Percentiles rank a stretch among this genome's conserved stretches.
phyloP scores from a whole-genome alignment of 805 yeast species.

The Candida glaebosa region DNA sequence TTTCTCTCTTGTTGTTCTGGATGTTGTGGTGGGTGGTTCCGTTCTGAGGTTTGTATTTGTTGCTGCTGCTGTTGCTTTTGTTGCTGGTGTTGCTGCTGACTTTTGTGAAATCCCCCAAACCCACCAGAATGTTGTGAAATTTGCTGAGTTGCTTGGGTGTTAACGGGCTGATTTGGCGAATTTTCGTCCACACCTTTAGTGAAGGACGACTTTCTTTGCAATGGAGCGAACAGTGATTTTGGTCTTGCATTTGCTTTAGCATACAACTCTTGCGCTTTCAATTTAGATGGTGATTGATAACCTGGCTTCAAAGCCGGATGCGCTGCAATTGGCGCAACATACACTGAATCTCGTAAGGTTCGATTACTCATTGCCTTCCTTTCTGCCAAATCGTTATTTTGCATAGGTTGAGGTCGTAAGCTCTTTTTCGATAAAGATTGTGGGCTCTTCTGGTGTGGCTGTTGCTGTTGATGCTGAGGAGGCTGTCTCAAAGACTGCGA shows the following conservation, averaged over 20 bases:
- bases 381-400: conserved; percentile 7
- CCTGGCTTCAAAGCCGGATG: conserved; percentile 39
- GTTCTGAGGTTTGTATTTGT: conserved; percentile 1
- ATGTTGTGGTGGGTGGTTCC: conserved; percentile 3
- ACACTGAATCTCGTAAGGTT: conserved; percentile 23
- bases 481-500: conserved; percentile 6
- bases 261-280: conserved; percentile 51
- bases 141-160: neutral
- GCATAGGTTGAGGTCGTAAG: conserved; percentile 33
- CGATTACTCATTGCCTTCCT: conserved; percentile 25
- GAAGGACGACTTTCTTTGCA: conserved; percentile 52
- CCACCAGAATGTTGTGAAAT: neutral
- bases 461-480: conserved; percentile 2
- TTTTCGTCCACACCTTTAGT: conserved; percentile 36
- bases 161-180: conserved; percentile 1
- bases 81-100: conserved; percentile 4
- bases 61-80: conserved; percentile 3
- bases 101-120: conserved; percentile 2
- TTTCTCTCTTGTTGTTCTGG: conserved; percentile 1
- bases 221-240: conserved; percentile 35
- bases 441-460: conserved; percentile 6
- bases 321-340: conserved; percentile 32
- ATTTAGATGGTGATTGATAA: conserved; percentile 37
- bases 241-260: conserved; percentile 49
- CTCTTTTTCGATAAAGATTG: conserved; percentile 22